Evolutionary conservation across 2,329 filamentous ascomycete species (phyloP).

Genomic region (Penicillium janthinellum): DNA sequence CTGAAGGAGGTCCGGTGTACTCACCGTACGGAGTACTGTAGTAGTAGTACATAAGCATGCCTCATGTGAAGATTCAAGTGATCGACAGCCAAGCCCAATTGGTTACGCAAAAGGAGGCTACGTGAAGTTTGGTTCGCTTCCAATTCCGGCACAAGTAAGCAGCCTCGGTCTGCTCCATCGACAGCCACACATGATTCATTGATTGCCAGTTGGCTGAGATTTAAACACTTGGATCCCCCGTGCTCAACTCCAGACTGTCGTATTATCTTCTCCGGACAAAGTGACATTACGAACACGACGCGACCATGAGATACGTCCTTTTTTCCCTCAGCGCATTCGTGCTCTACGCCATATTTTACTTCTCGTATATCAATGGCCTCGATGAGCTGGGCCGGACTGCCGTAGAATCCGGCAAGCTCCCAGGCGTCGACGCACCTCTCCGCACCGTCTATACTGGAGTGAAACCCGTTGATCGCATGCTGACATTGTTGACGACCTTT

Average conservation of each 20-base stretch:
- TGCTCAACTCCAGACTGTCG: background rate
- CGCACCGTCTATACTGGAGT: conserved; percentile 39
- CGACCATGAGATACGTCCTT: conserved; percentile 29
- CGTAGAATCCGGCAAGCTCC: conserved; percentile 29
- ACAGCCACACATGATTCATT: conserved; percentile 9
- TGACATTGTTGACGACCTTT: conserved; percentile 39
- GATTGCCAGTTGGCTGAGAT: background rate
- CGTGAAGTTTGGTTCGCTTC: conserved; percentile 2
- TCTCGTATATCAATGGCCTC: conserved; percentile 36
- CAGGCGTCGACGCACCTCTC: conserved; percentile 30
- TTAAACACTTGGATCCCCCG: background rate
- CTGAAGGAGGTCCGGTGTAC: too few species aligned
- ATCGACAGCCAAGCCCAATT: conserved; percentile 15
- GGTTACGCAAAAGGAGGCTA: conserved; percentile 1
- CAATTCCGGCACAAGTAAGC: background rate
- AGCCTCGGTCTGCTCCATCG: conserved; percentile 3
- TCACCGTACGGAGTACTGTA: too few species aligned
- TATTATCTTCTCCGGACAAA: background rate
- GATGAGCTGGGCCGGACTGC: conserved; percentile 22
- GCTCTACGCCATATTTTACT: conserved; percentile 39
- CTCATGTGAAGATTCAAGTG: conserved; percentile 17
- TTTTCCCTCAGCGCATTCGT: conserved; percentile 35
- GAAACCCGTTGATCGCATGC: conserved; percentile 33
- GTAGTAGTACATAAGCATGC: background rate
- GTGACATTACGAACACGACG: background rate